phyloP scores from a whole-genome alignment of 2,329 filamentous ascomycete genomes.

The Coniochaeta sp. region DNA sequence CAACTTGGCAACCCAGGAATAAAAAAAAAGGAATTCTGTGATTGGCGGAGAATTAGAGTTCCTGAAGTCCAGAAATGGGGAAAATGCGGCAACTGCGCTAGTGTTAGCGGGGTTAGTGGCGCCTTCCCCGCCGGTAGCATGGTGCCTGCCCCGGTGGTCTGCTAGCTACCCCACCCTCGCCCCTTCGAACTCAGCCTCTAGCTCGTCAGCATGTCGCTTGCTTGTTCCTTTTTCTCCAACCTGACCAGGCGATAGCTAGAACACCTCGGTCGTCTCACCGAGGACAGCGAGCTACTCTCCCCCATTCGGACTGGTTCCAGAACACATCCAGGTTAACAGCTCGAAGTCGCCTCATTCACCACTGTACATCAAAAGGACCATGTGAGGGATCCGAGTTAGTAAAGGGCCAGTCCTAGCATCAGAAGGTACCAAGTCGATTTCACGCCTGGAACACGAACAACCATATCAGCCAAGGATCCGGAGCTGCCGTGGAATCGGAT shows the following conservation, averaged over 20 bases:
- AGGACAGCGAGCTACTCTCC: background rate
- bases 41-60: constrained; percentile 2
- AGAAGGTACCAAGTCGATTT: background rate
- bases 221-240: background rate
- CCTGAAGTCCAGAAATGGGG: constrained; percentile 3
- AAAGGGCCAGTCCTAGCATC: background rate
- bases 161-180: background rate
- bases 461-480: background rate
- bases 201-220: background rate
- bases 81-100: background rate
- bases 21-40: background rate
- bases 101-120: background rate
- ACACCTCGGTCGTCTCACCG: background rate
- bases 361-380: background rate
- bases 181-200: background rate
- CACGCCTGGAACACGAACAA: background rate
- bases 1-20: background rate
- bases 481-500: background rate
- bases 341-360: background rate
- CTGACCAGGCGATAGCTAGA: background rate
- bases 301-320: background rate
- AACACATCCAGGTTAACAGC: background rate
- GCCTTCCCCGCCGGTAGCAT: background rate
- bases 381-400: background rate
- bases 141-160: background rate